phyloP scores from a whole-genome alignment of 2,329 filamentous ascomycete species.

The Colletotrichum sp. region DNA sequence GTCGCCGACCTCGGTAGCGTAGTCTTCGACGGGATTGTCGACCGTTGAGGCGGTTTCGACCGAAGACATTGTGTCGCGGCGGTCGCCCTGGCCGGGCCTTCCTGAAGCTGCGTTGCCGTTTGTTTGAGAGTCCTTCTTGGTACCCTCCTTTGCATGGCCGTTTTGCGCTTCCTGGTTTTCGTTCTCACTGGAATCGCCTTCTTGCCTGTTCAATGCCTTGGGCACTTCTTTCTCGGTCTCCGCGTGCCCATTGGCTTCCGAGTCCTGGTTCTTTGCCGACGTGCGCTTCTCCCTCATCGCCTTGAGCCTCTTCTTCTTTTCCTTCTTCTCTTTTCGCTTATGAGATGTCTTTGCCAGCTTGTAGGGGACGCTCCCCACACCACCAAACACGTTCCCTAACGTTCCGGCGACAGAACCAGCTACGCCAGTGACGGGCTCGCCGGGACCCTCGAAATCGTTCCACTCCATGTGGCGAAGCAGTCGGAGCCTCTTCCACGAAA shows the following conservation, averaged over 20 bases:
- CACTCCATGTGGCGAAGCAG: conserved; percentile 72
- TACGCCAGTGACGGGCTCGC: conserved; percentile 72
- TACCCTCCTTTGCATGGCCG: background rate
- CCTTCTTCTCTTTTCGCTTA: conserved; percentile 55
- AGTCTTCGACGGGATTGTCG: conserved; percentile 41
- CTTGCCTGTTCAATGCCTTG: background rate
- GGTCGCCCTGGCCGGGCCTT: background rate
- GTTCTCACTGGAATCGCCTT: background rate
- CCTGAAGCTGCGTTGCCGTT: background rate
- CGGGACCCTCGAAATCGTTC: conserved; percentile 79
- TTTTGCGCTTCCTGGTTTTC: background rate
- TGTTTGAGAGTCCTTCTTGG: background rate
- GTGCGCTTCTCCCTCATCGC: conserved; percentile 28
- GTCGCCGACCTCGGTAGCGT: conserved; percentile 54
- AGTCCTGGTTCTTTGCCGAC: conserved; percentile 4
- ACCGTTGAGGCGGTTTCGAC: conserved; percentile 19
- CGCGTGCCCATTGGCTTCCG: conserved; percentile 13
- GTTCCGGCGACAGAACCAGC: conserved; percentile 66
- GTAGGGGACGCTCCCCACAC: conserved; percentile 68
- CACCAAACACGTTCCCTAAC: conserved; percentile 63
- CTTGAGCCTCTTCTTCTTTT: conserved; percentile 51
- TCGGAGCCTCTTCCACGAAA: conserved; percentile 67
- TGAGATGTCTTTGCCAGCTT: conserved; percentile 63
- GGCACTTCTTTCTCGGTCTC: conserved; percentile 8
- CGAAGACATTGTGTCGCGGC: conserved; percentile 22